Base-by-base conservation (phyloP, 2,329 filamentous ascomycete species). In the Microcyclosporella mali region DNA sequence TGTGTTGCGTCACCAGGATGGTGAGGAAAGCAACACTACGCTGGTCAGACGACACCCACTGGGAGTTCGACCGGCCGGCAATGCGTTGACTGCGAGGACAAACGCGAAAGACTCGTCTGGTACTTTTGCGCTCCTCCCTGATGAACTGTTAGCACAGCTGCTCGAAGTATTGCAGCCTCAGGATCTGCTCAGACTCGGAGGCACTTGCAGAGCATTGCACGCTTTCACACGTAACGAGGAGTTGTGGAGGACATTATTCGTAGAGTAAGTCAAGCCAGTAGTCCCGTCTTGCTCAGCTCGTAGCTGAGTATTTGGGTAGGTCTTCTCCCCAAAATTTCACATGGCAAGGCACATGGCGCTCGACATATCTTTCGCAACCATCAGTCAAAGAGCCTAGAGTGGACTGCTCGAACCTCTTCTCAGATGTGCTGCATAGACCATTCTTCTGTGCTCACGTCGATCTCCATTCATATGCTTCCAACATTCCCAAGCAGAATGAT, bases 281-380 rank as follows among this genome's bases (percentile, higher is more conserved):
- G 30, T 25, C 42, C n/a, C 17, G 8, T 17, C n/a, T 43, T 30
- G 29, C 52, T 56, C 51, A 46, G 52, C 53, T 40, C 37, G 40
- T 47, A 49, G 60, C 60, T 62, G 56, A 60, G 57, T 47, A 45
- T 25, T 15, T 37, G 27, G 55, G 56, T 60, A 74, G 71, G 59
- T 70, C 67, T 30, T 61, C 62, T 30, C 68, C 69, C 7, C 50
- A 57, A 16, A 51, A 64, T 17, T 79, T 83, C 50, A 66, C 68
- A 45, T 95, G 89, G 90, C 78, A 73, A 56, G 86, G 87, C 33
- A 84, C 85, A 40, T 97, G 90, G 90, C 81, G 86, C 53, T 79
- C 82, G 21, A 94, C 88, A 1, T 78, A 83, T 55, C 73, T 94
- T 30, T 73, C 74, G 28, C 70, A 86, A 11, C 69, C 73, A 1